Percentiles rank a stretch among this genome's conserved stretches.
phyloP scores from a whole-genome alignment of 805 yeast genomes.

The Cephaloascus albidus region DNA sequence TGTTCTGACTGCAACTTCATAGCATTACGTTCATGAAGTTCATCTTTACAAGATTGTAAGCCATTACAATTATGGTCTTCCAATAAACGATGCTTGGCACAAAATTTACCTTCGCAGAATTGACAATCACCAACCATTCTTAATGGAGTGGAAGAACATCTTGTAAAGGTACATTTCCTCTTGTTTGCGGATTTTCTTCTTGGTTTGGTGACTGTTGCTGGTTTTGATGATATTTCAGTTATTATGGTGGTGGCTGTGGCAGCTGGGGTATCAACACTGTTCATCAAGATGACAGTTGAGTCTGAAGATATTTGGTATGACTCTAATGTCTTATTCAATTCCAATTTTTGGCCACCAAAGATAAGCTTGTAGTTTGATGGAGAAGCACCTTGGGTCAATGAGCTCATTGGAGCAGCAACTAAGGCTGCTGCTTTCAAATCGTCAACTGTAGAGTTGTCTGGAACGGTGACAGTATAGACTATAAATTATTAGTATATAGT shows the following conservation, averaged over 20 bases:
- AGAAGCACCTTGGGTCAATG: conserved; percentile 4
- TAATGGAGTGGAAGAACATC: conserved; percentile 57
- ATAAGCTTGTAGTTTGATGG: conserved; percentile 13
- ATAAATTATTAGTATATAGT: conserved; percentile 1
- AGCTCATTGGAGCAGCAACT: conserved; percentile 21
- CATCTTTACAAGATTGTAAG: conserved; percentile 70
- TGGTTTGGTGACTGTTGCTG: conserved; percentile 9
- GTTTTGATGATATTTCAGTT: background rate
- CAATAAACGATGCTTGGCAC: conserved; percentile 78
- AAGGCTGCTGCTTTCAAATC: conserved; percentile 38
- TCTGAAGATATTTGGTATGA: conserved; percentile 16
- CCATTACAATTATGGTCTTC: conserved; percentile 82
- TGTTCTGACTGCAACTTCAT: conserved; percentile 75
- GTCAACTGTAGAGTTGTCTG: conserved; percentile 42
- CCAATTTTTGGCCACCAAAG: conserved; percentile 21
- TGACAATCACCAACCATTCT: conserved; percentile 76
- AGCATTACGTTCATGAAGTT: conserved; percentile 77
- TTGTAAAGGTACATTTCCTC: conserved; percentile 38
- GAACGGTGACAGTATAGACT: conserved; percentile 35
- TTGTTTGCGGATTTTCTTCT: conserved; percentile 28
- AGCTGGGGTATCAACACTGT: conserved; percentile 5
- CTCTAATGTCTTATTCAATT: conserved; percentile 10
- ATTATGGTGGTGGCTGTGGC: background rate
- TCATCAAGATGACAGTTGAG: conserved; percentile 18
- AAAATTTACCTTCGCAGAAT: conserved; percentile 76